Evolutionary conservation across 805 yeast species (phyloP), one percentile per base, ranked within the genome.

Genomic region (Ogataea naganishii): DNA sequence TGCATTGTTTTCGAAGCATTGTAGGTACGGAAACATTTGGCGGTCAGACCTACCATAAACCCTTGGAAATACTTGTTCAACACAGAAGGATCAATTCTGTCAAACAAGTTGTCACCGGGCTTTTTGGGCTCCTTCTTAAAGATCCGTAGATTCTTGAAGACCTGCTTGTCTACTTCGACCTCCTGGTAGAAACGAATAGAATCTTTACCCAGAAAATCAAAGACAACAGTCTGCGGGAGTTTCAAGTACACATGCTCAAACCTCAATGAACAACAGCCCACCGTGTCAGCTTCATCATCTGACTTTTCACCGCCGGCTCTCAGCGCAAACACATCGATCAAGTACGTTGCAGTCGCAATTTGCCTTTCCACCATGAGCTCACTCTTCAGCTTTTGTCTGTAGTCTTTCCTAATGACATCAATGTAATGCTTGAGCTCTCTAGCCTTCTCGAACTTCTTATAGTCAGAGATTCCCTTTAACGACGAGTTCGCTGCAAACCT

Each of bases 231-330:
- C 41, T 74, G 75, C 7, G 96, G 96, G 3, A 95, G 95, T 41
- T 72, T 72, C 35, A 89, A 64, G 1, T 88, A 78, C 25, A 89
- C 71, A 56, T 88, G 97, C 52, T 88, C 97, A 48, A 62, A 88
- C 46, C 97, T 64, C 41, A 89, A 67, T 1, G 96, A 88, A 59
- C 97, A 89, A 58, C 97, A 89, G 26, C 97, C 97, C 26, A 89
- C 97, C 1, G 97, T 89, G 52, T 89, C 97, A 3, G 97, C 97
- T 51, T 88, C 96, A 43, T 89, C 97, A 3, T 89, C 97, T 8
- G 89, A 80, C 53, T 89, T 89, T 56, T 89, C 96, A 45, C 96
- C 96, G 52, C 96, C 96, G 2, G 96, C 96, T 79, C 97, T 82
- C 40, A 89, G 67, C 0, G 97, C 97, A 47, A 89, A 78, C 3